Percentiles rank a stretch among this genome's conserved stretches.
phyloP scores from a whole-genome alignment of 2,329 filamentous ascomycete genomes.

The Ceratocystiopsis brevicomis region DNA sequence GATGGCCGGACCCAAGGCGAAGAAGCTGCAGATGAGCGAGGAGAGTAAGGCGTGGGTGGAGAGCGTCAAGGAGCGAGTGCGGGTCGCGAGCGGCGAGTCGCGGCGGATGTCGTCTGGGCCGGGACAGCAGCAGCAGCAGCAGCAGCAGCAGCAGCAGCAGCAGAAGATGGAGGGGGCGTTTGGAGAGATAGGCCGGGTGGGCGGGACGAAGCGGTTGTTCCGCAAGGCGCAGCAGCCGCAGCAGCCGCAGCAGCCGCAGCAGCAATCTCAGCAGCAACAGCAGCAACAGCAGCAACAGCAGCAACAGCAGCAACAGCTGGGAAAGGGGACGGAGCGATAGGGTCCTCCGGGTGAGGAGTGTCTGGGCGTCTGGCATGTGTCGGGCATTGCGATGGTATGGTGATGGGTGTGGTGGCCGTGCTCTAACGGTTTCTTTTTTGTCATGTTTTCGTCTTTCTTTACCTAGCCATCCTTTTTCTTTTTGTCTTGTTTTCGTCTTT shows the following conservation, averaged over 20 bases:
- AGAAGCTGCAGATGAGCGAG: slow-evolving; percentile 46
- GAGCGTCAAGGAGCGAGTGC: slow-evolving; percentile 63
- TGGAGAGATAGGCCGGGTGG: slow-evolving; percentile 52
- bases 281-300: no score
- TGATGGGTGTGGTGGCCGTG: no score
- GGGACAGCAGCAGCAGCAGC: no score
- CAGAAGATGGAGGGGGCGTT: slow-evolving; percentile 26
- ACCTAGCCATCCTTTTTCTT: neutral
- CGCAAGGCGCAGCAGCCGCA: slow-evolving; percentile 15
- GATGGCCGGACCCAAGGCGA: slow-evolving; percentile 50
- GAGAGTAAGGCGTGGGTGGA: slow-evolving; percentile 68
- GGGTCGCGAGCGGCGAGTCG: slow-evolving; percentile 43
- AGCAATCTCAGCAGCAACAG: no score
- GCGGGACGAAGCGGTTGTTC: slow-evolving; percentile 54
- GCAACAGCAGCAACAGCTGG: no score
- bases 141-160: no score
- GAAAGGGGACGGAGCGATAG: no score
- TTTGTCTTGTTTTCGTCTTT: neutral
- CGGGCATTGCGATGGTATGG: no score
- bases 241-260: no score
- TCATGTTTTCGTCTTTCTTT: neutral
- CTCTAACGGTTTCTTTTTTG: neutral
- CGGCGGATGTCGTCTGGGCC: slow-evolving; percentile 14
- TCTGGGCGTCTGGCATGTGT: no score
- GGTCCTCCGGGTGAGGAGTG: no score